Conservation (phyloP, 164 flowering plant genomes). For the Tetracentron sinense region DNA sequence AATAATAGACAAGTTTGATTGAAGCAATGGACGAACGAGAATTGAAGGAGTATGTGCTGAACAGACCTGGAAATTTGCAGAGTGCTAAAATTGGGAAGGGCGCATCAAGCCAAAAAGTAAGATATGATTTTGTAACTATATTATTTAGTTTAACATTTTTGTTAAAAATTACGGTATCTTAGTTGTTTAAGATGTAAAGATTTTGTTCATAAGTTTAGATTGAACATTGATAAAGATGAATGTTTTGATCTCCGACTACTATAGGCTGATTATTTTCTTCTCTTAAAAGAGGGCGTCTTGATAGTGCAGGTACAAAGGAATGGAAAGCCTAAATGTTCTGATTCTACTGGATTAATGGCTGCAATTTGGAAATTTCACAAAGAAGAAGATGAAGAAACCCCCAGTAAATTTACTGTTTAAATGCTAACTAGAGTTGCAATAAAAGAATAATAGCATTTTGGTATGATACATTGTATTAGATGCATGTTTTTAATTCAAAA, state of each 20-base stretch:
- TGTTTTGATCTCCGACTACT: neutral
- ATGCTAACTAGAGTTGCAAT: too few relatives aligned
- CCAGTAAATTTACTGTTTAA: neutral
- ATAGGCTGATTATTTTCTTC: neutral
- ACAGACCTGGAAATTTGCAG: conserved; percentile 30
- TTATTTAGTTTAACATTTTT: neutral
- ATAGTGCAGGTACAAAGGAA: conserved; percentile 22
- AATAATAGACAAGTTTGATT: conserved; percentile 28
- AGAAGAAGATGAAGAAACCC: conserved; percentile 27
- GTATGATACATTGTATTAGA: too few relatives aligned
- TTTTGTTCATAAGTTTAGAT: neutral
- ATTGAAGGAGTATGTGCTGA: conserved; percentile 30
- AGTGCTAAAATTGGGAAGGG: conserved; percentile 22
- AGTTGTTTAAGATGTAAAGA: too few relatives aligned
- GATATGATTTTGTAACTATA: neutral
- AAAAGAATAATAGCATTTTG: too few relatives aligned
- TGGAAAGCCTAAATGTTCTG: conserved; percentile 20
- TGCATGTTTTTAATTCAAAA: too few relatives aligned
- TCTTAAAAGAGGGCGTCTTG: neutral
- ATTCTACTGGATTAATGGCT: conserved; percentile 29
- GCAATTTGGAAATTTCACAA: conserved; percentile 37
- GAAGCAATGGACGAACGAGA: conserved; percentile 39
- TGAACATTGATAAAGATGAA: neutral
- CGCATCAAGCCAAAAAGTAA: conserved; percentile 29
- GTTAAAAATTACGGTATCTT: neutral